These are phyloP conservation scores for Podospora fimiseda DNA, from an alignment of 495 filamentous ascomycete species.

Conservation along the genomic window DNA sequence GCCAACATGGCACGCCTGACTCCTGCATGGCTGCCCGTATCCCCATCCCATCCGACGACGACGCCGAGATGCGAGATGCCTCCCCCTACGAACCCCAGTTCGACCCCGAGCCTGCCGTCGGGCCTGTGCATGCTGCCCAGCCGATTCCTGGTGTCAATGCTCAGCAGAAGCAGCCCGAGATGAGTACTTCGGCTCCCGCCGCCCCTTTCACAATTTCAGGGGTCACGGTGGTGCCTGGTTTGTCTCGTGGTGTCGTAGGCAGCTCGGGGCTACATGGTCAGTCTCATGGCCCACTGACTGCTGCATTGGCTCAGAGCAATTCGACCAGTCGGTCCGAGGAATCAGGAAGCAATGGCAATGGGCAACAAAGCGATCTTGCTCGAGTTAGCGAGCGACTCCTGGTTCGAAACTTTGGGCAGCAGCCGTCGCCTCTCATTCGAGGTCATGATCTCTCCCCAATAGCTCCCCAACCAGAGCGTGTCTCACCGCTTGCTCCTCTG, in stretches of 20 bases:
- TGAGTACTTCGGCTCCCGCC: slow-evolving; percentile 8
- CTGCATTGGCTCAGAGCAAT: slow-evolving; percentile 32
- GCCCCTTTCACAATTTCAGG: slow-evolving; percentile 6
- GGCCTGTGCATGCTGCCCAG: slow-evolving; percentile 7
- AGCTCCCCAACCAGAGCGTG: slow-evolving; percentile 75
- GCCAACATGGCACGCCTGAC: slow-evolving; percentile 53
- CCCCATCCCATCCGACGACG: slow-evolving; percentile 39
- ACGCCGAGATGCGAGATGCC: slow-evolving; percentile 34
- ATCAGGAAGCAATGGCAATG: slow-evolving; percentile 34
- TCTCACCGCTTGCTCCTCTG: slow-evolving; percentile 72
- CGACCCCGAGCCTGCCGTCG: slow-evolving; percentile 16
- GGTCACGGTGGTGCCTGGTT: slow-evolving; percentile 8
- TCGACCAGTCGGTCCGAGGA: slow-evolving; percentile 36
- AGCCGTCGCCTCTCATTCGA: slow-evolving; percentile 33
- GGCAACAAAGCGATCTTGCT: slow-evolving; percentile 27
- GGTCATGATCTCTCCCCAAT: slow-evolving; percentile 57
- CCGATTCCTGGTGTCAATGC: slow-evolving; percentile 6
- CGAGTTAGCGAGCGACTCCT: slow-evolving; percentile 29
- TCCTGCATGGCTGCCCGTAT: slow-evolving; percentile 34
- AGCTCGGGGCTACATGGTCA: slow-evolving; percentile 9
- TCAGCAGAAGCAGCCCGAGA: slow-evolving; percentile 5
- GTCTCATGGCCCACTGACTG: slow-evolving; percentile 9
- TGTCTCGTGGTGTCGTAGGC: slow-evolving; percentile 12
- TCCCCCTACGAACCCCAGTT: slow-evolving; percentile 30
- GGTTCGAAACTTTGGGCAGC: slow-evolving; percentile 26